Conservation (phyloP, 768 basidiomycete species). For the Podaxis rugospora region DNA sequence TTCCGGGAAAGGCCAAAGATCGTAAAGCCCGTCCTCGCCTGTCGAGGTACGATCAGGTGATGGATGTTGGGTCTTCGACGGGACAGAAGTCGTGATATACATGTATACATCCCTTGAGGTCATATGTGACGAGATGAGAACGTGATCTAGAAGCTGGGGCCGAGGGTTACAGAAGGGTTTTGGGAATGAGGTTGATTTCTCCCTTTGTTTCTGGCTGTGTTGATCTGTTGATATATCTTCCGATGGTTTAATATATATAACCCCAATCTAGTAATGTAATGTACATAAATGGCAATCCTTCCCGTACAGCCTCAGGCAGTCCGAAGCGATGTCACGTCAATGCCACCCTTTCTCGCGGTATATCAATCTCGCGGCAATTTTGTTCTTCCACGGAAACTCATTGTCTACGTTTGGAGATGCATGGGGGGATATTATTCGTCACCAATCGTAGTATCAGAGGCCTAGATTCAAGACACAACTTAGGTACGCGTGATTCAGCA, state of each 20-base stretch:
- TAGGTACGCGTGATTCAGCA: neutral
- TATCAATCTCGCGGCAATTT: no score
- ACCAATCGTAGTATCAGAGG: no score
- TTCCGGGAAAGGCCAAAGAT: constrained; percentile 4
- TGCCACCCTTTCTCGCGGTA: neutral
- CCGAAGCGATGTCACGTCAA: neutral
- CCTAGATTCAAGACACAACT: no score
- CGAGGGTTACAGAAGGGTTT: neutral
- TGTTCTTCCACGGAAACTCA: no score
- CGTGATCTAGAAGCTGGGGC: neutral
- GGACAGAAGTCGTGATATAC: neutral
- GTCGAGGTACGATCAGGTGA: constrained; percentile 7
- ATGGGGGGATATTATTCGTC: no score
- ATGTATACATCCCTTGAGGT: neutral
- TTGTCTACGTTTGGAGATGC: no score
- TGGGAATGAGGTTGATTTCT: neutral
- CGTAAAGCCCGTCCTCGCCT: constrained; percentile 1
- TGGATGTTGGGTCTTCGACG: constrained; percentile 2
- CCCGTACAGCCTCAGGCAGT: neutral
- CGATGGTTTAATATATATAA: neutral
- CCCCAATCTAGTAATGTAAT: constrained; percentile 2
- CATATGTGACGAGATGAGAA: neutral
- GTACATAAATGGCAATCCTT: constrained; percentile 3
- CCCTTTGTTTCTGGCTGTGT: constrained; percentile 2
- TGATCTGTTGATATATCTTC: neutral